Percentiles rank a stretch among this genome's conserved stretches.
phyloP scores from a whole-genome alignment of 441 rosid species.

The Daphne laureola region DNA sequence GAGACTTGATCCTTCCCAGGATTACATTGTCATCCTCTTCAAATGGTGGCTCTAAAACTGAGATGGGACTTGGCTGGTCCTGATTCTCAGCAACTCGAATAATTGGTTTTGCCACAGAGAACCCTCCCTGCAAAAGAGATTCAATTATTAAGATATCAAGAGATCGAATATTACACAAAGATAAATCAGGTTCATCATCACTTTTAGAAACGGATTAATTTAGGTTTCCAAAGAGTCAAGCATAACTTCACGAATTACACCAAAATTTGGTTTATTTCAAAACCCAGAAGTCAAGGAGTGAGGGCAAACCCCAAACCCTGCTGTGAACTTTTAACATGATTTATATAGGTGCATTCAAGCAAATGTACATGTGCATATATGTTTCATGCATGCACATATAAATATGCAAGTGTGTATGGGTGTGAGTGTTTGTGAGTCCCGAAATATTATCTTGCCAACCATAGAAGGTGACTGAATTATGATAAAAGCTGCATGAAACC shows the following conservation, averaged over 20 bases:
- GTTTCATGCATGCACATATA: too few relatives aligned
- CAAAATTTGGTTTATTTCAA: too few relatives aligned
- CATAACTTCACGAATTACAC: too few relatives aligned
- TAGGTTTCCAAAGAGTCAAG: too few relatives aligned
- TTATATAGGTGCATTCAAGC: too few relatives aligned
- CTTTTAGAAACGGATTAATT: too few relatives aligned
- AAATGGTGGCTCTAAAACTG: constrained; percentile 77
- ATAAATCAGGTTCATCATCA: too few relatives aligned
- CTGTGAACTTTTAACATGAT: too few relatives aligned
- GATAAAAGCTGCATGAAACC: neutral
- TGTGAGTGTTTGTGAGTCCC: neutral
- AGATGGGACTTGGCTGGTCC: constrained; percentile 90
- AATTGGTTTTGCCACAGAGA: constrained; percentile 38
- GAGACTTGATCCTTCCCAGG: constrained; percentile 33
- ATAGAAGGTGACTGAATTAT: neutral
- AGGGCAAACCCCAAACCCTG: too few relatives aligned
- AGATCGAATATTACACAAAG: neutral
- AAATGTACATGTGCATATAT: too few relatives aligned
- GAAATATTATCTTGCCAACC: constrained; percentile 4
- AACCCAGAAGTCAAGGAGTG: too few relatives aligned
- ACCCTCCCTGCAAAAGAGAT: constrained; percentile 37
- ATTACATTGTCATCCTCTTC: constrained; percentile 52
- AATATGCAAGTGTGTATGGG: neutral
- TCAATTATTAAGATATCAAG: constrained; percentile 6
- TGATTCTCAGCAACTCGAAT: constrained; percentile 46